Percentiles rank a stretch among this genome's conserved stretches.
Conservation (phyloP, 371 early-diverging fungal species). For the Rhizopus sp. region DNA sequence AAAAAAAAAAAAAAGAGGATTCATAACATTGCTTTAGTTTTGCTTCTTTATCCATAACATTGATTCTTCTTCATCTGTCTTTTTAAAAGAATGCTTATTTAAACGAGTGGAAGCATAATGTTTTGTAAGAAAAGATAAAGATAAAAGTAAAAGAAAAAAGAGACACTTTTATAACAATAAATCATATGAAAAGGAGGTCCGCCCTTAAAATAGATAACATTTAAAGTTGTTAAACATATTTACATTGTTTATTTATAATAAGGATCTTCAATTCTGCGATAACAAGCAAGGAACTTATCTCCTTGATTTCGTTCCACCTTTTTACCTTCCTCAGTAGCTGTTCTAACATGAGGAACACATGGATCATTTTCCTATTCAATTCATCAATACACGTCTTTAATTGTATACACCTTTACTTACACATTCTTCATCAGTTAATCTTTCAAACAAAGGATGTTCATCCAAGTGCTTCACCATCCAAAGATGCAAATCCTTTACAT, state of each 20-base stretch:
- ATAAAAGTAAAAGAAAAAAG: background rate
- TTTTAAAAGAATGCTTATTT: background rate
- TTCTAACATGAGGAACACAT: constrained; percentile 79
- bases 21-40: constrained; percentile 1
- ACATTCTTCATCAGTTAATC: constrained; percentile 83
- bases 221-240: background rate
- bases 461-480: constrained; percentile 98
- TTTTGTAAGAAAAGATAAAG: too few species aligned
- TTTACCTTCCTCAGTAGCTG: constrained; percentile 96
- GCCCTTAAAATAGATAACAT: too few species aligned
- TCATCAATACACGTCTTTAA: background rate
- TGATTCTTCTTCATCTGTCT: constrained; percentile 7
- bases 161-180: too few species aligned
- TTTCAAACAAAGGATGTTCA: constrained; percentile 90
- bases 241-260: constrained; percentile 23
- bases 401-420: constrained; percentile 35
- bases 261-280: constrained; percentile 76
- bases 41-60: constrained; percentile 5
- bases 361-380: constrained; percentile 74
- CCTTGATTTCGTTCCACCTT: constrained; percentile 96
- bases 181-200: too few species aligned
- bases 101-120: too few species aligned
- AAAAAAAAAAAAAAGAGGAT: too few species aligned
- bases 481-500: constrained; percentile 90
- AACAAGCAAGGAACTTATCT: constrained; percentile 91